A percentile compares a stretch with the other conserved stretches of the same genome.
These are phyloP conservation scores for Trametes sanguinea DNA, from an alignment of 768 basidiomycete species.

Conservation along the genomic window DNA sequence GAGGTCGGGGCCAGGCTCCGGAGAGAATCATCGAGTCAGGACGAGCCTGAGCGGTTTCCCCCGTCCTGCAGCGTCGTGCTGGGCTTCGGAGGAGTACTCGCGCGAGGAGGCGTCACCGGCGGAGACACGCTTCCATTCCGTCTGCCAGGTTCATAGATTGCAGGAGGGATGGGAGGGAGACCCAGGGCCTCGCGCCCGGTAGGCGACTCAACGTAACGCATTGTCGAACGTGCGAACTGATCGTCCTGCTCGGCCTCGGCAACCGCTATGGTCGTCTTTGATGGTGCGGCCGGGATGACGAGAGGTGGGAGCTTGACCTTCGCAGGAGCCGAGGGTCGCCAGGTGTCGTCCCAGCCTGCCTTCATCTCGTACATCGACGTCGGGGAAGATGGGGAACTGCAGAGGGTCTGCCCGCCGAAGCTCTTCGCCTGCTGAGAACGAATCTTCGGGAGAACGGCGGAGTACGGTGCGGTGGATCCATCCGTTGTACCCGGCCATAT, in stretches of 20 bases:
- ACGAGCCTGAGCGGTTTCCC: neutral
- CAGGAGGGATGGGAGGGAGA: constrained; percentile 16
- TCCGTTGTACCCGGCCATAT: constrained; percentile 12
- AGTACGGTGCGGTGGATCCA: constrained; percentile 18
- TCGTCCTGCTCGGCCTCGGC: constrained; percentile 24
- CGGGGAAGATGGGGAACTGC: constrained; percentile 19
- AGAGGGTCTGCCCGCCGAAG: constrained; percentile 17
- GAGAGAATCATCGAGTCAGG: constrained; percentile 24
- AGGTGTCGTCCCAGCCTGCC: constrained; percentile 26
- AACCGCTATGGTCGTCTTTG: constrained; percentile 11
- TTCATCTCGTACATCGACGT: constrained; percentile 24
- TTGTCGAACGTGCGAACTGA: constrained; percentile 28
- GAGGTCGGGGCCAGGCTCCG: constrained; percentile 31
- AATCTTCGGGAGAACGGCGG: constrained; percentile 10
- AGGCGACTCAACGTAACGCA: constrained; percentile 31
- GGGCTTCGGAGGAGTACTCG: constrained; percentile 4
- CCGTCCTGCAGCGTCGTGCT: neutral
- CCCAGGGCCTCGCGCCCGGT: constrained; percentile 27
- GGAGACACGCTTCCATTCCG: neutral
- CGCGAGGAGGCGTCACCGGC: constrained; percentile 4
- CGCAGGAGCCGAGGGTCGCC: constrained; percentile 1
- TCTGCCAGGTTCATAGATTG: neutral
- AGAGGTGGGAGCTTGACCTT: constrained; percentile 20
- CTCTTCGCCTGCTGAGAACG: constrained; percentile 4
- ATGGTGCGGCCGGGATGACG: constrained; percentile 9